Conservation (phyloP, 257 asterid species). For the Rhazya stricta region DNA sequence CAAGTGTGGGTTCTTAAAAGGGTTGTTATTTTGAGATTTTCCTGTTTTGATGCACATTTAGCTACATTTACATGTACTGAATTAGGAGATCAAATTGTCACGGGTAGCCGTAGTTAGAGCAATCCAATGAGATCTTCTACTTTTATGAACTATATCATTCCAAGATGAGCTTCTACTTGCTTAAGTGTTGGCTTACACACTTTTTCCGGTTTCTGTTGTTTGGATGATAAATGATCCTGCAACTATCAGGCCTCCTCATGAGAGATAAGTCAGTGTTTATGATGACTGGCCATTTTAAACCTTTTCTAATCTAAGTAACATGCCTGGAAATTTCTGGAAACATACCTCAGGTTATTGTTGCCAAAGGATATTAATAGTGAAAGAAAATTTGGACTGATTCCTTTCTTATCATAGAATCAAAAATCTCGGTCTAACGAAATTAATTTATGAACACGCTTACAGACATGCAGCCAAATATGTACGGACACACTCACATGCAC, state of each 20-base stretch:
- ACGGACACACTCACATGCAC: not conserved
- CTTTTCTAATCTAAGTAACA: not conserved
- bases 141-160: not conserved
- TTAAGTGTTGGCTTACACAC: not conserved
- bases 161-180: not conserved
- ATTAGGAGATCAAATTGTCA: not conserved
- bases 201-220: not conserved
- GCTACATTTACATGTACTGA: not conserved
- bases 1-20: not conserved
- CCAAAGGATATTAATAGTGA: not conserved
- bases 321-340: too few relatives aligned
- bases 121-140: not conserved
- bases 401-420: not conserved
- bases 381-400: not conserved
- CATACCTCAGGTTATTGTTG: not conserved
- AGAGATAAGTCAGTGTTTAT: not conserved
- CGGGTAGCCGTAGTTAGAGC: too few relatives aligned
- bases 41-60: not conserved
- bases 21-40: not conserved
- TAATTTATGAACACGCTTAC: not conserved
- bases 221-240: not conserved
- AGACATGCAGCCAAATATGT: not conserved
- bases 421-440: not conserved
- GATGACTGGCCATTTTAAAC: not conserved
- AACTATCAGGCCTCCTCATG: not conserved